A percentile compares a stretch with the other conserved stretches of the same genome.
Conservation (phyloP, 2,329 filamentous ascomycete species). For the Paecilomyces sp. region DNA sequence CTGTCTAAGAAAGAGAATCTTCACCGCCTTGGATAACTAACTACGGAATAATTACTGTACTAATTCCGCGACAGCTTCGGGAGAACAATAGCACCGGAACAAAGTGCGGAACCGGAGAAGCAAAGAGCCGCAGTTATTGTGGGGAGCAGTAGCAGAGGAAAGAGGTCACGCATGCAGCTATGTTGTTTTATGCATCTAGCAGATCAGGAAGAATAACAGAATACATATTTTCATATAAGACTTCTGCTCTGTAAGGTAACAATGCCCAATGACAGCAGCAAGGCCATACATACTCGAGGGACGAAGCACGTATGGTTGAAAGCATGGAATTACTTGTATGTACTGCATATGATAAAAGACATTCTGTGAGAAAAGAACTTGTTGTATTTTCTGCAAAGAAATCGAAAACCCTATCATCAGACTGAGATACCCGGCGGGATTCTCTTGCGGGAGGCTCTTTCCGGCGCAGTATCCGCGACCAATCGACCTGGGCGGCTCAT, state of each 20-base stretch:
- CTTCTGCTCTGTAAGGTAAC: too few relatives aligned
- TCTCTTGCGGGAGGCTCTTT: neutral
- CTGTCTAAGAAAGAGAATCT: neutral
- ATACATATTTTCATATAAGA: too few relatives aligned
- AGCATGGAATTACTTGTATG: too few relatives aligned
- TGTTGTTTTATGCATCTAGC: neutral
- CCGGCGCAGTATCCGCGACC: neutral
- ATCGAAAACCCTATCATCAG: neutral
- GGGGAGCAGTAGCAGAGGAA: neutral
- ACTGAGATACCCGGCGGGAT: too few relatives aligned
- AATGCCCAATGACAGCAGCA: too few relatives aligned
- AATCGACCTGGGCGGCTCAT: neutral
- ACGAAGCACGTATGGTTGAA: too few relatives aligned
- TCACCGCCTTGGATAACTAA: neutral
- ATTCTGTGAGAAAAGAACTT: neutral
- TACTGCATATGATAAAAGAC: too few relatives aligned
- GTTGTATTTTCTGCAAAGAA: neutral
- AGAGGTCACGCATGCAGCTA: neutral
- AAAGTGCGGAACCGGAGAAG: neutral
- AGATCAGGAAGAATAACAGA: neutral
- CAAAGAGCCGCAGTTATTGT: neutral
- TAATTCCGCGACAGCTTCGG: too few relatives aligned
- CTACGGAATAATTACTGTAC: neutral
- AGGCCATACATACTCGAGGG: too few relatives aligned
- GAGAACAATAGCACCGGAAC: neutral